Percentiles rank a stretch among this genome's conserved stretches.
phyloP scores from a whole-genome alignment of 2,329 filamentous ascomycete genomes.

The Myriangium duriaei region DNA sequence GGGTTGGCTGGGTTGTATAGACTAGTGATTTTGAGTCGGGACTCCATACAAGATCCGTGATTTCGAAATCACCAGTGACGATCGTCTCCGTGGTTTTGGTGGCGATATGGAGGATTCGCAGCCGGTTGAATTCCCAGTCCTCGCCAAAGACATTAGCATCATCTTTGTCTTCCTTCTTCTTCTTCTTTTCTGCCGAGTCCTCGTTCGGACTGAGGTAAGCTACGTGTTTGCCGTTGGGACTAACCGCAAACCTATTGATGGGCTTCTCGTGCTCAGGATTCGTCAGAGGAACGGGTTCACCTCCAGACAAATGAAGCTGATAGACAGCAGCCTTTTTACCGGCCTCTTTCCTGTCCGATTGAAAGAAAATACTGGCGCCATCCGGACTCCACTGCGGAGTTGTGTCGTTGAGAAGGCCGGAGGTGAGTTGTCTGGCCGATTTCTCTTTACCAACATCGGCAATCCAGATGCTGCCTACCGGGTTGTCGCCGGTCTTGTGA shows the following conservation, averaged over 20 bases:
- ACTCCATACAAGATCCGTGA: conserved; percentile 20
- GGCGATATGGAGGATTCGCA: conserved; percentile 22
- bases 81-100: conserved; percentile 17
- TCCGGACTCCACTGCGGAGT: conserved; percentile 19
- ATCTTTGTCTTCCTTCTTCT: conserved; percentile 21
- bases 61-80: conserved; percentile 15
- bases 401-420: conserved; percentile 18
- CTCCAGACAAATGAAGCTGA: conserved; percentile 14
- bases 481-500: conserved; percentile 15
- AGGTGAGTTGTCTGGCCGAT: conserved; percentile 19
- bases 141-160: conserved; percentile 27
- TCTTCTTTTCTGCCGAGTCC: conserved; percentile 22
- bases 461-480: conserved; percentile 18
- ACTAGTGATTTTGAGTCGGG: conserved; percentile 18
- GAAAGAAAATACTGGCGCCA: conserved; percentile 21
- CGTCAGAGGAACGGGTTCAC: conserved; percentile 20
- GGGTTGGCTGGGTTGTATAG: conserved; percentile 14
- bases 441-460: conserved; percentile 16
- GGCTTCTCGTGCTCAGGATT: conserved; percentile 16
- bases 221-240: conserved; percentile 24
- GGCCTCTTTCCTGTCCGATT: conserved; percentile 23
- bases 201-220: conserved; percentile 24
- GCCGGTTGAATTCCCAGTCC: conserved; percentile 22
- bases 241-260: conserved; percentile 20
- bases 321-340: conserved; percentile 23